A percentile compares a stretch with the other conserved stretches of the same genome.
Conservation (phyloP, 2,329 filamentous ascomycete species). For the Aspergillus ochraceus region DNA sequence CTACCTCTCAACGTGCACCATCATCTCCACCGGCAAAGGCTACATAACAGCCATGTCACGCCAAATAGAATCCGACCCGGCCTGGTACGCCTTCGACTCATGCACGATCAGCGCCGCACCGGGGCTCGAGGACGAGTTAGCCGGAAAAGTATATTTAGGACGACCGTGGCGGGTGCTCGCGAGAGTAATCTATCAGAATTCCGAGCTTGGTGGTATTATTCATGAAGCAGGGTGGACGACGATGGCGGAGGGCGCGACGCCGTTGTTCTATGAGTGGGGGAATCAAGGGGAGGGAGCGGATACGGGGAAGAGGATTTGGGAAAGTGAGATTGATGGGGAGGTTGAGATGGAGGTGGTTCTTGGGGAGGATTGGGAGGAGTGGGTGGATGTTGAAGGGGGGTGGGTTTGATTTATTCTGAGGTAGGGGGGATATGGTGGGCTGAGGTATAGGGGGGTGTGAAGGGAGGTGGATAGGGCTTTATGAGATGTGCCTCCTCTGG, state of each 20-base stretch:
- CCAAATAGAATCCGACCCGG: constrained; percentile 20
- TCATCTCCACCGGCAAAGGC: constrained; percentile 33
- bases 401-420: too few relatives aligned
- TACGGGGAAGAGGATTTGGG: constrained; percentile 27
- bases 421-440: too few relatives aligned
- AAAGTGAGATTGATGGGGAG: not conserved
- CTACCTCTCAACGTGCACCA: constrained; percentile 33
- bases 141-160: constrained; percentile 31
- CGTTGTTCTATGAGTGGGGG: constrained; percentile 30
- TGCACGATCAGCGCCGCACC: constrained; percentile 26
- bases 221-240: constrained; percentile 35
- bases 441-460: too few relatives aligned
- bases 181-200: constrained; percentile 36
- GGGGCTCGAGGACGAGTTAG: constrained; percentile 13
- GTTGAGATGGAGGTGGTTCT: too few relatives aligned
- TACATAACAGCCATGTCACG: constrained; percentile 35
- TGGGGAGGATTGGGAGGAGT: too few relatives aligned
- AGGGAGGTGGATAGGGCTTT: too few relatives aligned
- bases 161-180: constrained; percentile 36
- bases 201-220: constrained; percentile 26
- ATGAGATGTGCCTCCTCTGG: too few relatives aligned
- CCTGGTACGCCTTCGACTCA: constrained; percentile 35
- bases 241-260: constrained; percentile 31
- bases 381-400: too few relatives aligned
- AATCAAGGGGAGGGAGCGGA: constrained; percentile 29